A percentile compares a stretch with the other conserved stretches of the same genome.
These are phyloP conservation scores for Eutrema salsugineum DNA, from an alignment of 441 rosid species.

Conservation along the genomic window DNA sequence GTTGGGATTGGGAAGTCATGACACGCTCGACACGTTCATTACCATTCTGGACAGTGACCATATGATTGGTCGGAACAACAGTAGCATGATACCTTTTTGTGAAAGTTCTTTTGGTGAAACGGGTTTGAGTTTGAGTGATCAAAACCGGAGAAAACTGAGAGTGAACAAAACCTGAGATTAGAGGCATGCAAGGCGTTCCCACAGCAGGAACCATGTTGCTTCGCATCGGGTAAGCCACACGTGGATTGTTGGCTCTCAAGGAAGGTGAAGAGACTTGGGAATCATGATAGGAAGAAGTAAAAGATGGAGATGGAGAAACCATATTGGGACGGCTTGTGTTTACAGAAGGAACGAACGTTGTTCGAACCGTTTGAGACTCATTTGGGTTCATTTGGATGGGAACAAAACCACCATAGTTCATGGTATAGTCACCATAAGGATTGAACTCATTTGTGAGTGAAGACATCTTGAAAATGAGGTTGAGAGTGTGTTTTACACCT, in stretches of 20 bases:
- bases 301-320: too few relatives aligned
- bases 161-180: background rate
- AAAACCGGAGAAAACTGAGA: background rate
- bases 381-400: too few relatives aligned
- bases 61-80: background rate
- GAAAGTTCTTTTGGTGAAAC: too few relatives aligned
- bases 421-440: too few relatives aligned
- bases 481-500: background rate
- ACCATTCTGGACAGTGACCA: background rate
- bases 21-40: background rate
- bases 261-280: too few relatives aligned
- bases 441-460: background rate
- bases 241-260: too few relatives aligned
- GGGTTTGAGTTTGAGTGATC: background rate
- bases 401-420: too few relatives aligned
- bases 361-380: too few relatives aligned
- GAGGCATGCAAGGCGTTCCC: background rate
- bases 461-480: background rate
- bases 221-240: too few relatives aligned
- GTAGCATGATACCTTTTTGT: background rate
- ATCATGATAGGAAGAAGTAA: too few relatives aligned
- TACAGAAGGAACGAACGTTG: too few relatives aligned
- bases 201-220: background rate
- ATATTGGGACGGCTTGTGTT: too few relatives aligned
- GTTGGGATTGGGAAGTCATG: background rate